phyloP scores from a whole-genome alignment of 1,284 basidiomycete species.

The Stygiomarasmius scandens region DNA sequence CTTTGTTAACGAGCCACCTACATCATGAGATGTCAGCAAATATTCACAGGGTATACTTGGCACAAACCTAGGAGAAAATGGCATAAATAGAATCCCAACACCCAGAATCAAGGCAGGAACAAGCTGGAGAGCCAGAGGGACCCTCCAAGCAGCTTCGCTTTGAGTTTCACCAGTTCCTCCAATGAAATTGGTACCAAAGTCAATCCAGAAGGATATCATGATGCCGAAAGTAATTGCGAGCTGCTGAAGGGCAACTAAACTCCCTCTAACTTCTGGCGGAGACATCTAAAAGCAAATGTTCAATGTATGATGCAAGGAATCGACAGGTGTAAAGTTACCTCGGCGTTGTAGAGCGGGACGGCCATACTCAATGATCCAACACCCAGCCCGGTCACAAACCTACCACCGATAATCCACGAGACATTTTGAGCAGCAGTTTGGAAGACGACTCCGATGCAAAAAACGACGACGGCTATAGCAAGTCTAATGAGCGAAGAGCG shows the following conservation, averaged over 20 bases:
- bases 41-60: too few relatives aligned
- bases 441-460: conserved; percentile 71
- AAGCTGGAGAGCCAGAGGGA: conserved; percentile 78
- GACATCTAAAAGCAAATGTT: conserved; percentile 44
- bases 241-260: conserved; percentile 81
- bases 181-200: conserved; percentile 75
- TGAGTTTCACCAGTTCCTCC: conserved; percentile 60
- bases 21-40: too few relatives aligned
- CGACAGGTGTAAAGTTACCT: conserved; percentile 11
- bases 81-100: conserved; percentile 68
- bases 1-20: conserved; percentile 75
- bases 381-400: conserved; percentile 77
- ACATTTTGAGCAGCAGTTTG: conserved; percentile 60
- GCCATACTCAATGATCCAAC: conserved; percentile 77
- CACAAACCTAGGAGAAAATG: conserved; percentile 64
- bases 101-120: conserved; percentile 73
- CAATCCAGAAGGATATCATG: conserved; percentile 79
- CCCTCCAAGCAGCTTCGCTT: conserved; percentile 72
- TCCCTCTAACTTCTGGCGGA: conserved; percentile 82
- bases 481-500: not conserved
- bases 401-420: conserved; percentile 69
- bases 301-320: conserved; percentile 42
- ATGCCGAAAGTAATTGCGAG: conserved; percentile 78
- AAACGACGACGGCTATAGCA: conserved; percentile 58
- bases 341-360: conserved; percentile 76